Evolutionary conservation across 164 flowering plant genomes (phyloP).

Genomic region (Protea cynaroides): DNA sequence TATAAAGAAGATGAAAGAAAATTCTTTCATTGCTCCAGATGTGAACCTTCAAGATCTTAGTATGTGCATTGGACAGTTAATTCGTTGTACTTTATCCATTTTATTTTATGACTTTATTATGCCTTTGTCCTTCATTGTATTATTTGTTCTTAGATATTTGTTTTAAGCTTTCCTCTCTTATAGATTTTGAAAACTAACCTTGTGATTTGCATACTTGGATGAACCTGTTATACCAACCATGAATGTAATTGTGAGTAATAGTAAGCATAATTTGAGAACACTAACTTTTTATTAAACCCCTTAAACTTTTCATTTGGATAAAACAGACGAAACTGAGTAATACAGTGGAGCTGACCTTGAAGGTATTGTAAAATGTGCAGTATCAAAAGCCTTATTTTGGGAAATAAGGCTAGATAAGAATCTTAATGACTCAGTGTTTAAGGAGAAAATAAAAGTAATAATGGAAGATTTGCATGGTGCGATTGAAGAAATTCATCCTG

Average conservation of each 20-base stretch:
- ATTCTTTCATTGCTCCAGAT: conserved; percentile 70
- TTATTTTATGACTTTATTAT: background rate
- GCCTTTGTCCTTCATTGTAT: no score
- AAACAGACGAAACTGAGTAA: conserved; percentile 95
- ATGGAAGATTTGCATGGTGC: conserved; percentile 92
- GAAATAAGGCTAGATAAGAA: conserved; percentile 85
- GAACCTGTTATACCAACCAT: background rate
- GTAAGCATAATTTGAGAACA: background rate
- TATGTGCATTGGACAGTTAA: conserved; percentile 14
- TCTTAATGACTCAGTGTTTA: conserved; percentile 87
- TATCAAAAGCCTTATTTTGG: conserved; percentile 86
- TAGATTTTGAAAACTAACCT: background rate
- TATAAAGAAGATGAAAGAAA: conserved; percentile 66
- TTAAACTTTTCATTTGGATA: conserved; percentile 11
- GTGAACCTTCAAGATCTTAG: conserved; percentile 86
- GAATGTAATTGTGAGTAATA: background rate
- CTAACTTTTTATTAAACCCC: background rate
- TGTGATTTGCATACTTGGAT: background rate
- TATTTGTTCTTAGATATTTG: no score
- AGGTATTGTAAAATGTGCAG: conserved; percentile 99
- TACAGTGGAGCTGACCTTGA: conserved; percentile 99
- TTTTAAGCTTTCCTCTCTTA: no score
- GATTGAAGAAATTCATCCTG: conserved; percentile 71
- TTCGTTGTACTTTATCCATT: no score
- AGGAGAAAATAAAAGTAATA: conserved; percentile 88